Base-by-base conservation (phyloP, 2,329 filamentous ascomycete genomes). In the Colletotrichum orbiculare region DNA sequence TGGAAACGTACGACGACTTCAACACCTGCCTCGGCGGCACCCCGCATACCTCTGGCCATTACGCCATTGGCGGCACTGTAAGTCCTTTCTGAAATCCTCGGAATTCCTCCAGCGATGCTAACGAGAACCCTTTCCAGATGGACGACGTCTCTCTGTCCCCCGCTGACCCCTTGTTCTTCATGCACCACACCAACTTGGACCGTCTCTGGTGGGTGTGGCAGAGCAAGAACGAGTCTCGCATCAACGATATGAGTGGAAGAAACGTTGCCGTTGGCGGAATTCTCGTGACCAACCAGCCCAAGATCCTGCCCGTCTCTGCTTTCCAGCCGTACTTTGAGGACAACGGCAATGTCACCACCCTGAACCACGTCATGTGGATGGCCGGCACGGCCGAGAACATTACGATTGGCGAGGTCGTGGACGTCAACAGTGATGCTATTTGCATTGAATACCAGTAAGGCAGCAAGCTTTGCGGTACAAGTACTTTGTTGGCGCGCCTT, bases 151-250 rank as follows among this genome's bases (percentile, higher is more conserved):
- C 60, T 1, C 54, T 64, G 6, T 64, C 60, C 3, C 60, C 60
- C 33, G 60, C 47, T 9, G 52, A 61, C 17, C 52, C 59, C 11
- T n/a, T 61, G 38, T 61, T 61, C 43, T 61, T 55, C 46, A 15
- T 61, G 7, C 59, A 61, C 53, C 59, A 61, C 43, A 61, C 59
- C 43, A 56, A 57, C 38, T 53, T 62, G 25, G 59, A 62, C 54
- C 50, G 54, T 4, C 37, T 62, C 45, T 62, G 50, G 52, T 57
- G 59, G 59, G 39, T 56, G 38, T 62, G 59, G 59, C 59, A 62
- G 53, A 43, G 12, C 9, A 35, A 49, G 37, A 68, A 71, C 17
- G 68, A 65, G 37, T 64, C 61, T 4, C 61, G 61, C 33, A 47
- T 64, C 15, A 64, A 55, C 6, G 55, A 49, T 38, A 64, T 64